Conservation (phyloP, 345 rosid species). For the Ceriops decandra region DNA sequence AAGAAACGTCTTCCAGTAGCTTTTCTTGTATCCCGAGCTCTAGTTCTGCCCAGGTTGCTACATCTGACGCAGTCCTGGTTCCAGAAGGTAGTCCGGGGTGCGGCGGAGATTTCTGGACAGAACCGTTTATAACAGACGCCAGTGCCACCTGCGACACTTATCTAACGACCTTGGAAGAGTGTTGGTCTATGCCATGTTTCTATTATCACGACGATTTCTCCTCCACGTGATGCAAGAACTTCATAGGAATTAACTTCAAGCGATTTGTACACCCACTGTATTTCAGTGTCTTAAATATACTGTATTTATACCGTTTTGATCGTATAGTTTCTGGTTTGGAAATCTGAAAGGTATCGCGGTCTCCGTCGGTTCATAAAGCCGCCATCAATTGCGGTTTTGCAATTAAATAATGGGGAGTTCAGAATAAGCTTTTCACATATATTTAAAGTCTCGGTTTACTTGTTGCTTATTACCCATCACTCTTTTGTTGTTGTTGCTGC, state of each 20-base stretch:
- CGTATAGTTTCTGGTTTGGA: too few relatives aligned
- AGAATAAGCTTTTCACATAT: too few relatives aligned
- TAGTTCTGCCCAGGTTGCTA: neutral
- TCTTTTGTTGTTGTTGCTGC: too few relatives aligned
- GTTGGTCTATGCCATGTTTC: neutral
- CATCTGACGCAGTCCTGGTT: neutral
- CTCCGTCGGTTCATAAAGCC: too few relatives aligned
- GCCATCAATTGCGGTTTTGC: too few relatives aligned
- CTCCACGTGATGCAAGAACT: neutral
- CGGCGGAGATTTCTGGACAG: slow-evolving; percentile 19
- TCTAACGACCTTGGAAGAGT: neutral
- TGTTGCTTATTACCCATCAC: too few relatives aligned
- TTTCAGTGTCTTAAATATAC: too few relatives aligned
- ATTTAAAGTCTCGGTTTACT: too few relatives aligned
- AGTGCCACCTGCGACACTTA: neutral
- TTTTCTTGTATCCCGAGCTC: neutral
- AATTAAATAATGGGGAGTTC: too few relatives aligned
- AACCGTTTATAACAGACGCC: slow-evolving; percentile 11
- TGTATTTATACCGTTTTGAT: too few relatives aligned
- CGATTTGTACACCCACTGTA: too few relatives aligned
- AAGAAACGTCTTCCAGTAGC: slow-evolving; percentile 5
- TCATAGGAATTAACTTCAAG: neutral
- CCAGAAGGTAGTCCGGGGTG: neutral
- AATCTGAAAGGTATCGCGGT: too few relatives aligned
- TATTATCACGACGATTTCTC: neutral